These are phyloP conservation scores for Eucalyptus globulus DNA, from an alignment of 345 rosid species.

Conservation along the genomic window DNA sequence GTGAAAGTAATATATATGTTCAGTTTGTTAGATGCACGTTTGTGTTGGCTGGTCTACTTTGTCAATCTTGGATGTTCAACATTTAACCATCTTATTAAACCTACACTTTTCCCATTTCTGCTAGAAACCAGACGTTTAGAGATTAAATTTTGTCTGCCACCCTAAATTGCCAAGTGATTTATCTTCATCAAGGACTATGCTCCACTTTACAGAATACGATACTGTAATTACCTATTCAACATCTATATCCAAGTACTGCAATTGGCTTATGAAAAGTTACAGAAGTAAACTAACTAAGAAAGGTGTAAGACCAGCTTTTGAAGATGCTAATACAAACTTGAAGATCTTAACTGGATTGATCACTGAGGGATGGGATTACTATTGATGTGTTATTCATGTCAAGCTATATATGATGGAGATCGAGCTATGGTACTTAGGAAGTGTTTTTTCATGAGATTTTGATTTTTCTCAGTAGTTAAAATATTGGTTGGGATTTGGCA, in stretches of 20 bases:
- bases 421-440: neutral
- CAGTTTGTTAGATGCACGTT: neutral
- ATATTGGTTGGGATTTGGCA: neutral
- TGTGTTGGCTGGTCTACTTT: neutral
- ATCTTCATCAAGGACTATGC: neutral
- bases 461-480: neutral
- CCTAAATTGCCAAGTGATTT: neutral
- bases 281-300: neutral
- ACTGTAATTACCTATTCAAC: neutral
- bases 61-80: neutral
- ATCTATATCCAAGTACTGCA: neutral
- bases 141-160: neutral
- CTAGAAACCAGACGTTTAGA: neutral
- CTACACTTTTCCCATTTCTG: neutral
- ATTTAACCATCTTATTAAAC: neutral
- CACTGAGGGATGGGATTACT: neutral
- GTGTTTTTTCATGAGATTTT: neutral
- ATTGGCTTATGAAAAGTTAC: neutral
- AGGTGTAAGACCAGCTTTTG: neutral
- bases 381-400: neutral
- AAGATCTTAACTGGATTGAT: neutral
- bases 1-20: neutral
- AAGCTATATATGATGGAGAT: neutral
- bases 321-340: neutral
- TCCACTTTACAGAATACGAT: neutral